phyloP scores from a whole-genome alignment of 2,329 filamentous ascomycete species.

The Alternaria tenuissima region DNA sequence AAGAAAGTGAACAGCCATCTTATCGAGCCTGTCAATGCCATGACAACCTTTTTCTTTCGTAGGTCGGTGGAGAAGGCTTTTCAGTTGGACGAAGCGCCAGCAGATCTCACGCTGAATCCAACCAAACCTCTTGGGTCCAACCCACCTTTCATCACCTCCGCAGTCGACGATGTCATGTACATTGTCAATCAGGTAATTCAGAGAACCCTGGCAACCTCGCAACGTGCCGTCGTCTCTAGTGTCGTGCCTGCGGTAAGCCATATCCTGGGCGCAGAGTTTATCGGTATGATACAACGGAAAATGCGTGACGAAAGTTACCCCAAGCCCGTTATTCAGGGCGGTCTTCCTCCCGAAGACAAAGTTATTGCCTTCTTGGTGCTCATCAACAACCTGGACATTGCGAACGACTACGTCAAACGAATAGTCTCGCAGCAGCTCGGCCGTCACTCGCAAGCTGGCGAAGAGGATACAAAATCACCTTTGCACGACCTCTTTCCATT shows the following conservation, averaged over 20 bases:
- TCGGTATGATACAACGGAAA: slow-evolving; percentile 96
- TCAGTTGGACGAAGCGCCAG: slow-evolving; percentile 88
- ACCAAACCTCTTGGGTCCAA: slow-evolving; percentile 76
- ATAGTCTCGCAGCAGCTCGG: slow-evolving; percentile 77
- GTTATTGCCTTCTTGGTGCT: slow-evolving; percentile 90
- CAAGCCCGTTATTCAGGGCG: slow-evolving; percentile 77
- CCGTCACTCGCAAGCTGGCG: slow-evolving; percentile 44
- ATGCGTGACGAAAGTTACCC: slow-evolving; percentile 98
- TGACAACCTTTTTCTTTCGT: slow-evolving; percentile 97
- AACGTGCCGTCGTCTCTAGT: slow-evolving; percentile 77
- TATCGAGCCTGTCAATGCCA: slow-evolving; percentile 81
- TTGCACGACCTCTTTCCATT: slow-evolving; percentile 76
- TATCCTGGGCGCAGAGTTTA: slow-evolving; percentile 86
- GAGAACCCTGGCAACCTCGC: slow-evolving; percentile 84
- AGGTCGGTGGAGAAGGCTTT: slow-evolving; percentile 97
- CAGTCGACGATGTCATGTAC: slow-evolving; percentile 99
- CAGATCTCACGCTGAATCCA: slow-evolving; percentile 78
- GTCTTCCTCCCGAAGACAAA: slow-evolving; percentile 84
- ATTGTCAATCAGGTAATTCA: slow-evolving; percentile 93
- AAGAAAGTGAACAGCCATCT: slow-evolving; percentile 80
- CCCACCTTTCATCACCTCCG: slow-evolving; percentile 90
- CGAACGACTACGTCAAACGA: slow-evolving; percentile 87
- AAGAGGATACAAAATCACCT: slow-evolving; percentile 52
- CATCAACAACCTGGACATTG: slow-evolving; percentile 94
- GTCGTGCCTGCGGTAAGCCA: slow-evolving; percentile 81